Percentiles rank a stretch among this genome's conserved stretches.
phyloP scores from a whole-genome alignment of 2,329 filamentous ascomycete species.

The Exophiala oligosperma region DNA sequence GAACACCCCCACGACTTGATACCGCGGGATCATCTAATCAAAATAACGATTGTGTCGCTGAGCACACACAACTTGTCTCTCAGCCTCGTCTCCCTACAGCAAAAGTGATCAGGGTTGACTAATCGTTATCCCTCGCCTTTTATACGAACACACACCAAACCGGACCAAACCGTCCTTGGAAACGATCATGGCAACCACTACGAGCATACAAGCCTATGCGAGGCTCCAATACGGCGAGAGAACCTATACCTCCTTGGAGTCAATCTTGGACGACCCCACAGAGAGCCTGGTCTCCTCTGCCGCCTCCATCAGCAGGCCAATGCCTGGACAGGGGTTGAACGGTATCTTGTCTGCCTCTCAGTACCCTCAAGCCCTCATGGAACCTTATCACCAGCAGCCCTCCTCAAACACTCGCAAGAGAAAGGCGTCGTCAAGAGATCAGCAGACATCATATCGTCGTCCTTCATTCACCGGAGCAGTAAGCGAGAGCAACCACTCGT shows the following conservation, averaged over 20 bases:
- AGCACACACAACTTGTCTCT: too few relatives aligned
- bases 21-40: too few relatives aligned
- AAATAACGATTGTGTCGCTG: too few relatives aligned
- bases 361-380: conserved; percentile 24
- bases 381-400: conserved; percentile 18
- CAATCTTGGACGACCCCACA: conserved; percentile 20
- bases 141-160: too few relatives aligned
- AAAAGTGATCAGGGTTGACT: neutral
- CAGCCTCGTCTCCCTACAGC: neutral
- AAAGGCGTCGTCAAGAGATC: conserved; percentile 11
- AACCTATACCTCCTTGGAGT: conserved; percentile 19
- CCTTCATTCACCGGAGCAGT: conserved; percentile 3
- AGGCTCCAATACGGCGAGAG: conserved; percentile 13
- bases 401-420: conserved; percentile 16
- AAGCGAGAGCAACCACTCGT: conserved; percentile 8
- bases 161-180: neutral
- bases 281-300: conserved; percentile 8
- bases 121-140: conserved; percentile 2
- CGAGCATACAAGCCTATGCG: conserved; percentile 12
- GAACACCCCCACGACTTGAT: neutral
- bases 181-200: conserved; percentile 22
- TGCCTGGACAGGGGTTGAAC: conserved; percentile 9
- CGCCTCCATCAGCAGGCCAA: neutral
- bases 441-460: conserved; percentile 15
- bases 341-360: conserved; percentile 24